Evolutionary conservation across 768 basidiomycete species (phyloP).

Genomic region (Holtermannia corniformis): DNA sequence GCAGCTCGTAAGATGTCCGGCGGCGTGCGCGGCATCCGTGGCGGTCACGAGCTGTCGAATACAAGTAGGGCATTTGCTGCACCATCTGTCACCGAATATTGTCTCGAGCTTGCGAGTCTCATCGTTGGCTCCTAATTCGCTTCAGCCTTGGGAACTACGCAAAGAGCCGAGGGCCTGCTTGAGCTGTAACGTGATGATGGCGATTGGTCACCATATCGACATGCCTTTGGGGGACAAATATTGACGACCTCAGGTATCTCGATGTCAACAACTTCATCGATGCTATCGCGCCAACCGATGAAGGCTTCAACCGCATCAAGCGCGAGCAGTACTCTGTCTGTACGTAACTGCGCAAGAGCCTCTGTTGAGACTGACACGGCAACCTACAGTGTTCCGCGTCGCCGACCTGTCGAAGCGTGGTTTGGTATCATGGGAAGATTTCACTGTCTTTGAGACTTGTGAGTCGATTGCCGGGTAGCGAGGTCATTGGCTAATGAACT

Average conservation of each 20-base stretch:
- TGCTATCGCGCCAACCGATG: slow-evolving; percentile 80
- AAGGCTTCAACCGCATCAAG: slow-evolving; percentile 68
- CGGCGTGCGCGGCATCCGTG: no score
- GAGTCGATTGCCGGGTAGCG: slow-evolving; percentile 6
- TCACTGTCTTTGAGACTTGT: slow-evolving; percentile 81
- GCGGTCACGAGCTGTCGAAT: no score
- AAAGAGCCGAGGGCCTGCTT: no score
- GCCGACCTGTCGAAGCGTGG: slow-evolving; percentile 36
- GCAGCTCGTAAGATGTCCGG: background rate
- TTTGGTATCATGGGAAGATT: slow-evolving; percentile 72
- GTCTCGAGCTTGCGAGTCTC: no score
- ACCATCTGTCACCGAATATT: no score
- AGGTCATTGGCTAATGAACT: background rate
- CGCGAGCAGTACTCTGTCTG: slow-evolving; percentile 75
- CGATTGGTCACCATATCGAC: no score
- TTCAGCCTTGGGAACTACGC: no score
- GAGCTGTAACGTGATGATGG: no score
- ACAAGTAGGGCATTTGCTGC: no score
- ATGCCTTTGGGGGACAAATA: no score
- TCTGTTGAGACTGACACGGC: background rate
- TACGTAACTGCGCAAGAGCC: slow-evolving; percentile 44
- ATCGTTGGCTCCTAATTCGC: no score
- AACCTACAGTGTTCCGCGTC: slow-evolving; percentile 36
- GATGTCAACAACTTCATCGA: slow-evolving; percentile 83
- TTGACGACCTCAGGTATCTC: slow-evolving; percentile 71